A percentile compares a stretch with the other conserved stretches of the same genome.
phyloP scores from a whole-genome alignment of 441 rosid species.

The Theobroma grandiflorum region DNA sequence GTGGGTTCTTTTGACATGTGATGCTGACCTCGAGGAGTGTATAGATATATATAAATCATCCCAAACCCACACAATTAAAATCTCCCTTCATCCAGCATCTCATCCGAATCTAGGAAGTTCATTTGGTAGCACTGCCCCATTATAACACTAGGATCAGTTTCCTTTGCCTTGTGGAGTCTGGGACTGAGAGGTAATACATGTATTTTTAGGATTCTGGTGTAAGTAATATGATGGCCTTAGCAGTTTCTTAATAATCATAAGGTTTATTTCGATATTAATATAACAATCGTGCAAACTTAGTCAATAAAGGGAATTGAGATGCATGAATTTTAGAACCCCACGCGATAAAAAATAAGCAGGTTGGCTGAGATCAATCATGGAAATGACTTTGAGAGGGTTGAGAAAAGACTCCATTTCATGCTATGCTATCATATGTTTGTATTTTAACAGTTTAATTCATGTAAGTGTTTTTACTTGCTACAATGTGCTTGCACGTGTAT shows the following conservation, averaged over 20 bases:
- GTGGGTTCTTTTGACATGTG: constrained; percentile 95
- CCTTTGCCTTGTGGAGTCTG: background rate
- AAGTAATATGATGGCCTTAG: constrained; percentile 10
- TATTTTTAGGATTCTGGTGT: background rate
- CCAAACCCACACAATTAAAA: constrained; percentile 59
- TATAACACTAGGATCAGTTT: constrained; percentile 26
- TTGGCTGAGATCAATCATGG: background rate
- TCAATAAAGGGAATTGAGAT: constrained; percentile 6
- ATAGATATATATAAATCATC: constrained; percentile 65
- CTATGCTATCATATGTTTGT: constrained; percentile 2
- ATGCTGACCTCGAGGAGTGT: constrained; percentile 94
- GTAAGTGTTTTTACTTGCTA: no score
- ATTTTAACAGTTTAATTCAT: background rate
- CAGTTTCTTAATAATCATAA: constrained; percentile 21
- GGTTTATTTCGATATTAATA: constrained; percentile 9
- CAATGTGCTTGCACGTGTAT: no score
- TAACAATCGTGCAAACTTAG: constrained; percentile 25
- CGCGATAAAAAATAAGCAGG: constrained; percentile 15
- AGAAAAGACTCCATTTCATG: constrained; percentile 23
- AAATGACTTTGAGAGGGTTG: background rate
- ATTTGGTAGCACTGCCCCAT: constrained; percentile 40
- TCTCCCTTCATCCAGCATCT: constrained; percentile 57
- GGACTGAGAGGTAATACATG: background rate
- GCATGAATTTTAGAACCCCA: background rate
- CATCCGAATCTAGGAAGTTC: constrained; percentile 41